phyloP scores from a whole-genome alignment of 1,284 basidiomycete genomes.

The Agaricales sp. region DNA sequence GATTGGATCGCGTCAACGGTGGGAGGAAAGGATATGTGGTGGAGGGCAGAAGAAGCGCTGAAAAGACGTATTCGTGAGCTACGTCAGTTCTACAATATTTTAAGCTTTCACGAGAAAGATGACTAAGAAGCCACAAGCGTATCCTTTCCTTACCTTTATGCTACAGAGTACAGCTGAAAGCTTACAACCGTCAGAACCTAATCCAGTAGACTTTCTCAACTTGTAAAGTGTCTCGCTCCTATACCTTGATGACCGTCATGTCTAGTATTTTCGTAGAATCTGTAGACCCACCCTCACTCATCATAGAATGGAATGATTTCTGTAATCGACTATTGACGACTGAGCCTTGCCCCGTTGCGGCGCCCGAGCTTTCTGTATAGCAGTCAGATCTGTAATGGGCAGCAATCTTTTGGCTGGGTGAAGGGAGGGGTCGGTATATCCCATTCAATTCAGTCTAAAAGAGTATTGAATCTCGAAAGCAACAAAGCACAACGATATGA shows the following conservation, averaged over 20 bases:
- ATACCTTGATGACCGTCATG: background rate
- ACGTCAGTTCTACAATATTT: conserved; percentile 1
- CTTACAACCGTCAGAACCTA: background rate
- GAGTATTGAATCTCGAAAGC: too few relatives aligned
- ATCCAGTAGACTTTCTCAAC: background rate
- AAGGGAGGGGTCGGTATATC: too few relatives aligned
- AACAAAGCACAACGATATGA: too few relatives aligned
- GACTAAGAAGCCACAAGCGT: background rate
- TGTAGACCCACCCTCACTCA: too few relatives aligned
- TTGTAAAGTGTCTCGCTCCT: background rate
- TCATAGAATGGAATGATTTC: too few relatives aligned
- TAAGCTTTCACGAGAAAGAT: conserved; percentile 1
- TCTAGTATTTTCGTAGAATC: too few relatives aligned
- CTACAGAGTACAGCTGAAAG: conserved; percentile 1
- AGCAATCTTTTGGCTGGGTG: too few relatives aligned
- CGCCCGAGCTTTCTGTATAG: too few relatives aligned
- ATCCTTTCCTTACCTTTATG: conserved; percentile 1
- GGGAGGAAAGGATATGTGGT: background rate
- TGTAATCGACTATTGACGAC: too few relatives aligned
- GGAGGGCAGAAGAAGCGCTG: background rate
- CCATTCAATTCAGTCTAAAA: too few relatives aligned
- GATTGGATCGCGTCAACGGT: background rate
- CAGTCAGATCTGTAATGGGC: too few relatives aligned
- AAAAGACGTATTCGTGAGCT: conserved; percentile 1
- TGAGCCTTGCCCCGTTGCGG: too few relatives aligned